Percentiles rank a stretch among this genome's conserved stretches.
Conservation (phyloP, 2,329 filamentous ascomycete species). For the Lanzia echinophila region DNA sequence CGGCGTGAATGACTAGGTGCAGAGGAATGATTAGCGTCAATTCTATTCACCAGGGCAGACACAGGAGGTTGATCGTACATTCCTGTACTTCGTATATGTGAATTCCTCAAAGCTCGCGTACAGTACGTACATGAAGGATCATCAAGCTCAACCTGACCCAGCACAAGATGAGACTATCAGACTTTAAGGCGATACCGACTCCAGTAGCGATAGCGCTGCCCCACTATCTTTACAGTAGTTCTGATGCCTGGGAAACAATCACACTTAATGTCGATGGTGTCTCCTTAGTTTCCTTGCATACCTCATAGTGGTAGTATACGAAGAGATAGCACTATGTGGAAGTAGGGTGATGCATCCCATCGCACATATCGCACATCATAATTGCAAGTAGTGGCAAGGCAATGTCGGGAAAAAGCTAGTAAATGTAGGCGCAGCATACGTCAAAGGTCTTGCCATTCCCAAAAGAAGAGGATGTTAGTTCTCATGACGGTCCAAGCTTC, state of each 20-base stretch:
- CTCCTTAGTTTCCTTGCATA: background rate
- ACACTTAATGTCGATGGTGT: background rate
- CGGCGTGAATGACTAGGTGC: background rate
- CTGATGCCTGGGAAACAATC: background rate
- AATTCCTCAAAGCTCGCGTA: background rate
- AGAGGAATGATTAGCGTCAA: background rate
- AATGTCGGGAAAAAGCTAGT: too few relatives aligned
- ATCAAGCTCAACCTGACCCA: conserved; percentile 1
- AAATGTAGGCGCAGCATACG: too few relatives aligned
- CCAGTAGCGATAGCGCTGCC: background rate
- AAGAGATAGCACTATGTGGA: background rate
- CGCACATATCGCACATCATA: background rate
- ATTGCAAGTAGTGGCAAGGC: background rate
- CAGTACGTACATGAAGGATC: background rate
- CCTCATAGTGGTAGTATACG: background rate
- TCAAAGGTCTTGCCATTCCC: background rate
- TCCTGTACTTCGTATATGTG: background rate
- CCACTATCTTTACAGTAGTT: background rate
- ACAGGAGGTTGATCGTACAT: background rate
- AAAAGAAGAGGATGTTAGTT: background rate
- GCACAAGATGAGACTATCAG: background rate
- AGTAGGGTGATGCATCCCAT: background rate
- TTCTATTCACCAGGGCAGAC: conserved; percentile 2
- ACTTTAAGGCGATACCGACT: background rate
- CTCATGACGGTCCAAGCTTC: conserved; percentile 2